These are phyloP conservation scores for Ustilago curta DNA, from an alignment of 1,284 basidiomycete species.

Conservation along the genomic window DNA sequence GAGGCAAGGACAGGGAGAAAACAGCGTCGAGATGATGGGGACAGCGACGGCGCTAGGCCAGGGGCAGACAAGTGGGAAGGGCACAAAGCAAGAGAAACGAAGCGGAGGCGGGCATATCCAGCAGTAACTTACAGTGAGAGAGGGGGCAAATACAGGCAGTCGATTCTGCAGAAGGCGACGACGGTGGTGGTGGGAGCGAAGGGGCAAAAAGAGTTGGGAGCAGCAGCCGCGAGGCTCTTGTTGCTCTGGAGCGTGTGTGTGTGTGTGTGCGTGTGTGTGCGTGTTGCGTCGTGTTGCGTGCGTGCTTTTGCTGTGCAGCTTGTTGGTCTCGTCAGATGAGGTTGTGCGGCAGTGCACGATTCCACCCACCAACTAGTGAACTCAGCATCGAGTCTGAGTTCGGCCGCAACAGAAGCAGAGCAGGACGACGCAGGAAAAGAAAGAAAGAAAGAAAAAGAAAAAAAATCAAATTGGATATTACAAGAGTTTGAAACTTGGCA, in stretches of 20 bases:
- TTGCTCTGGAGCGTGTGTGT: slow-evolving; percentile 15
- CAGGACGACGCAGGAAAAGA: no score
- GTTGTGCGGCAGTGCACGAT: neutral
- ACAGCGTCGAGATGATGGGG: slow-evolving; percentile 4
- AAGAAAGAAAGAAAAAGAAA: no score
- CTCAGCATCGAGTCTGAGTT: neutral
- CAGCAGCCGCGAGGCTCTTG: slow-evolving; percentile 10
- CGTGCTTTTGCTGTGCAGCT: slow-evolving; percentile 4
- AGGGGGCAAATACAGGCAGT: slow-evolving; percentile 8
- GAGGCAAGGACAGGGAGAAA: neutral
- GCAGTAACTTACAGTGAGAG: slow-evolving; percentile 20
- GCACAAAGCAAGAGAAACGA: slow-evolving; percentile 1
- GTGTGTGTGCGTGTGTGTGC: neutral
- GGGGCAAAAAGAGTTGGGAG: slow-evolving; percentile 3
- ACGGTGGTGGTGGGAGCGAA: slow-evolving; percentile 36
- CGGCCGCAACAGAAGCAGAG: neutral
- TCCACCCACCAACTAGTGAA: no score
- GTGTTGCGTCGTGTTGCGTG: no score
- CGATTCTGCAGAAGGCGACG: neutral
- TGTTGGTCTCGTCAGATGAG: slow-evolving; percentile 1
- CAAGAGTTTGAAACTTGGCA: slow-evolving; percentile 4
- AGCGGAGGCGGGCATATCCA: neutral
- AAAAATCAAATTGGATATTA: neutral
- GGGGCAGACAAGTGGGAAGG: neutral
- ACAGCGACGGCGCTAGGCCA: neutral